A percentile compares a stretch with the other conserved stretches of the same genome.
Evolutionary conservation across 2,329 filamentous ascomycete genomes (phyloP).

Genomic region (Colletotrichum tropicicola): DNA sequence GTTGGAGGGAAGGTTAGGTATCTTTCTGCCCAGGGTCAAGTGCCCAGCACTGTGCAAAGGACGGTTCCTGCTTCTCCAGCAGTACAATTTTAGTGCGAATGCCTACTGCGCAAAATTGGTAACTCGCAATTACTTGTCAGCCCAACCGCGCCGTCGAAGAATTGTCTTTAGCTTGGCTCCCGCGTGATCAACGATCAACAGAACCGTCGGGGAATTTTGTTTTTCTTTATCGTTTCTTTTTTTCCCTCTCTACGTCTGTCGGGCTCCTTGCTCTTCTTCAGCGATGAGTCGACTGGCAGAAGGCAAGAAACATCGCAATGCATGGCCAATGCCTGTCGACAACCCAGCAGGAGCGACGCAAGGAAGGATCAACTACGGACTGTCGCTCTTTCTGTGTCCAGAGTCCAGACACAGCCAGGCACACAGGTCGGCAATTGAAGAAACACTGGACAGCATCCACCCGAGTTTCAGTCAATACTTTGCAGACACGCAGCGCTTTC

Average conservation of each 20-base stretch:
- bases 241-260: not conserved
- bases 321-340: no score
- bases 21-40: not conserved
- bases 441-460: not conserved
- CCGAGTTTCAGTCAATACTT: constrained; percentile 18
- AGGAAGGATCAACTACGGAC: not conserved
- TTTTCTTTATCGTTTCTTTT: constrained; percentile 16
- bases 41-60: constrained; percentile 4
- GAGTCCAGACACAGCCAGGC: not conserved
- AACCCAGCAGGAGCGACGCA: not conserved
- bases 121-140: not conserved
- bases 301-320: no score
- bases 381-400: not conserved
- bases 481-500: not conserved
- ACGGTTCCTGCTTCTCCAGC: not conserved
- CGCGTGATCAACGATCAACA: constrained; percentile 26
- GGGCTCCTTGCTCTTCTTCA: no score
- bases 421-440: constrained; percentile 13
- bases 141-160: constrained; percentile 24
- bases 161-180: constrained; percentile 17
- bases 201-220: constrained; percentile 11
- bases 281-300: no score
- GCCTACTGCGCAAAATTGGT: not conserved
- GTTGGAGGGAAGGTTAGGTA: not conserved
- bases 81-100: constrained; percentile 9